These are phyloP conservation scores for Coemansia sp. DNA, from an alignment of 192 early-diverging fungal species.

Conservation along the genomic window DNA sequence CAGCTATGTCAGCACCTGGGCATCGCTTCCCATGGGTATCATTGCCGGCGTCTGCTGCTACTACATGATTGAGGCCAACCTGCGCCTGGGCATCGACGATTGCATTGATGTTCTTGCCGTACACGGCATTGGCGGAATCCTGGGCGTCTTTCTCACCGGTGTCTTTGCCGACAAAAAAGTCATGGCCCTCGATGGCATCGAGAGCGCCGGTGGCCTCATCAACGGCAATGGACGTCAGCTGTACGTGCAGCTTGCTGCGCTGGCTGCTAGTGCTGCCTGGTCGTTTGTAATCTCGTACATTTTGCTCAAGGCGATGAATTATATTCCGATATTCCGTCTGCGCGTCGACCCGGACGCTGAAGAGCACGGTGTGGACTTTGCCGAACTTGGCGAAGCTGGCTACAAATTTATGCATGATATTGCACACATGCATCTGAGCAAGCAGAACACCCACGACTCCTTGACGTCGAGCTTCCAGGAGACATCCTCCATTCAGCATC, in stretches of 20 bases:
- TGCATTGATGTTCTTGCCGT: slow-evolving; percentile 82
- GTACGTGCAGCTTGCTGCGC: slow-evolving; percentile 66
- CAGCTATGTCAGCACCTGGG: slow-evolving; percentile 72
- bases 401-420: slow-evolving; percentile 46
- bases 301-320: slow-evolving; percentile 58
- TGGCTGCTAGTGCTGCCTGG: slow-evolving; percentile 63
- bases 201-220: slow-evolving; percentile 60
- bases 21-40: slow-evolving; percentile 74
- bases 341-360: slow-evolving; percentile 57
- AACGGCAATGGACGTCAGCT: slow-evolving; percentile 70
- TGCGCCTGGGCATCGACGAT: slow-evolving; percentile 71
- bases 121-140: slow-evolving; percentile 68
- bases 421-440: slow-evolving; percentile 9
- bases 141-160: slow-evolving; percentile 87
- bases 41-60: slow-evolving; percentile 67
- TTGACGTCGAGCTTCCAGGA: slow-evolving; percentile 22
- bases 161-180: slow-evolving; percentile 82
- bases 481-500: slow-evolving; percentile 21
- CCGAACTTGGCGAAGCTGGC: slow-evolving; percentile 55
- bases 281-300: slow-evolving; percentile 59
- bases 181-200: slow-evolving; percentile 63
- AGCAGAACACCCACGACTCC: background rate
- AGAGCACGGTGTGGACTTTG: slow-evolving; percentile 54
- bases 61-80: slow-evolving; percentile 63
- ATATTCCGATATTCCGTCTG: slow-evolving; percentile 57